phyloP scores from a whole-genome alignment of 768 basidiomycete genomes.

The Exidia glandulosa region DNA sequence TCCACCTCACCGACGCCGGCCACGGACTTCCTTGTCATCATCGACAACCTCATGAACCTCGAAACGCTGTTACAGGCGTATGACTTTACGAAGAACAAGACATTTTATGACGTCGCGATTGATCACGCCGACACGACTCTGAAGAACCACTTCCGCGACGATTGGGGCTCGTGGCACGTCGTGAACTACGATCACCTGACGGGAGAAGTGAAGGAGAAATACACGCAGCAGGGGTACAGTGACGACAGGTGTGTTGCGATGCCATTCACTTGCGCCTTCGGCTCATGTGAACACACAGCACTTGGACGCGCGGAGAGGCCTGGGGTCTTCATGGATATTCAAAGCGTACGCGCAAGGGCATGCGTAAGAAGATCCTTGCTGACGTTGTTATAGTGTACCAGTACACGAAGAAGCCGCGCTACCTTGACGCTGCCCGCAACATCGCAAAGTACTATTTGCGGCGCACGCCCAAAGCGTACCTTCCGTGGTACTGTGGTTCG shows the following conservation, averaged over 20 bases:
- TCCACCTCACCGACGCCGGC: not conserved
- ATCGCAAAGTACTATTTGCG: slow-evolving; percentile 1
- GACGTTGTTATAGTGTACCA: slow-evolving; percentile 8
- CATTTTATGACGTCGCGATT: slow-evolving; percentile 11
- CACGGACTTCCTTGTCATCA: slow-evolving; percentile 7
- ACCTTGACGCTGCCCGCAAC: slow-evolving; percentile 10
- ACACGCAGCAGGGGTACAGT: not conserved
- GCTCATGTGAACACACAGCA: too few relatives aligned
- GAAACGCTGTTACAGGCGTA: slow-evolving; percentile 1
- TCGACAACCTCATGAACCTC: slow-evolving; percentile 14
- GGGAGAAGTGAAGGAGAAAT: not conserved
- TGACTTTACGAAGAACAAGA: slow-evolving; percentile 5
- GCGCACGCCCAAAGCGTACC: not conserved
- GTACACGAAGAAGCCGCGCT: slow-evolving; percentile 6
- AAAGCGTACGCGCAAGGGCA: slow-evolving; percentile 43
- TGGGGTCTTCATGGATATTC: slow-evolving; percentile 65
- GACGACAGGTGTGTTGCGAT: too few relatives aligned
- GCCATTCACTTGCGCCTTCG: too few relatives aligned
- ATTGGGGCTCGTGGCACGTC: slow-evolving; percentile 1
- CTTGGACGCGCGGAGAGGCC: slow-evolving; percentile 65
- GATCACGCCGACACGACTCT: slow-evolving; percentile 16
- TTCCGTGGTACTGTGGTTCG: not conserved
- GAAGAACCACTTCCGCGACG: slow-evolving; percentile 11
- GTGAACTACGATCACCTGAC: not conserved
- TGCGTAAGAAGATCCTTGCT: too few relatives aligned